These are phyloP conservation scores for Alternaria alternata DNA, from an alignment of 2,329 filamentous ascomycete genomes.

Conservation along the genomic window DNA sequence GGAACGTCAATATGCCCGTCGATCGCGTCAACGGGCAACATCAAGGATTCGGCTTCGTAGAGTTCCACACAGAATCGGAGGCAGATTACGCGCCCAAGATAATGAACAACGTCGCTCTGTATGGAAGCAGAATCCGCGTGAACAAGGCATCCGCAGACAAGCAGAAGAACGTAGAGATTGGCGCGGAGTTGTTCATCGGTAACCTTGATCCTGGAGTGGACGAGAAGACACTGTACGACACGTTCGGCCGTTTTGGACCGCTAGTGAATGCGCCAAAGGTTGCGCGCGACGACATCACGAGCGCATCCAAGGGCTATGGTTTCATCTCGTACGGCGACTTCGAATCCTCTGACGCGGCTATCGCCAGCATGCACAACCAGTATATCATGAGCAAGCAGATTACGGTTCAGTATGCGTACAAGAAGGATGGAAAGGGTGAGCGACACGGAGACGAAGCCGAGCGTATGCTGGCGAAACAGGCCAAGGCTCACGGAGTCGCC, in stretches of 20 bases:
- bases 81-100: slow-evolving; percentile 96
- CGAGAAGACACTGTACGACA: slow-evolving; percentile 95
- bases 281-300: slow-evolving; percentile 82
- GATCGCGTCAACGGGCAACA: slow-evolving; percentile 96
- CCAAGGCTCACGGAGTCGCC: slow-evolving; percentile 91
- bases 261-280: slow-evolving; percentile 84
- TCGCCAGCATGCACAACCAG: slow-evolving; percentile 92
- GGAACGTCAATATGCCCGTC: slow-evolving; percentile 97
- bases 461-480: slow-evolving; percentile 87
- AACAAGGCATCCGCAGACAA: slow-evolving; percentile 96
- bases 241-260: slow-evolving; percentile 88
- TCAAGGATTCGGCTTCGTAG: slow-evolving; percentile 98
- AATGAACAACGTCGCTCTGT: slow-evolving; percentile 94
- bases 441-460: slow-evolving; percentile 94
- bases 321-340: slow-evolving; percentile 95
- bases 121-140: slow-evolving; percentile 92
- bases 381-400: slow-evolving; percentile 98
- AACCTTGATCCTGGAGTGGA: slow-evolving; percentile 95
- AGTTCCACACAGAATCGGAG: slow-evolving; percentile 94
- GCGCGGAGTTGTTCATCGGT: slow-evolving; percentile 95
- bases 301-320: slow-evolving; percentile 91
- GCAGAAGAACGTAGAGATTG: slow-evolving; percentile 90
- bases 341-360: slow-evolving; percentile 90
- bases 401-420: slow-evolving; percentile 97
- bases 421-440: slow-evolving; percentile 98